Evolutionary conservation across 768 basidiomycete genomes (phyloP).

Genomic region (Tylopilus cervinicoccineus): DNA sequence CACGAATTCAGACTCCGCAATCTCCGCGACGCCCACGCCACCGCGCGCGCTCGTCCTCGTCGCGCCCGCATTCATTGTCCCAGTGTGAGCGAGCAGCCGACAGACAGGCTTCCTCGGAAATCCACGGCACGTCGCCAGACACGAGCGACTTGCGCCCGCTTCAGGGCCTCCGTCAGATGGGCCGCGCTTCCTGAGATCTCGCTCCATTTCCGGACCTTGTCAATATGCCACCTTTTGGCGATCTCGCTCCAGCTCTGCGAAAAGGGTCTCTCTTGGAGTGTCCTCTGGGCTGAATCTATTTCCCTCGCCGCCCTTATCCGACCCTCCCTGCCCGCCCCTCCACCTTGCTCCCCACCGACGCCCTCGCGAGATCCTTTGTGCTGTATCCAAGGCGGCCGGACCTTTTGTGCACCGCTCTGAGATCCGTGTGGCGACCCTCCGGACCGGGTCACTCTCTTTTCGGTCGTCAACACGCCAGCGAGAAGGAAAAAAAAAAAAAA

Average conservation of each 20-base stretch:
- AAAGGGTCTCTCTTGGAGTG: too few species aligned
- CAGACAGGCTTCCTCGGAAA: slow-evolving; percentile 11
- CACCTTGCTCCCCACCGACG: not conserved
- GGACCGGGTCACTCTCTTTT: not conserved
- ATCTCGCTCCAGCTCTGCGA: slow-evolving; percentile 20
- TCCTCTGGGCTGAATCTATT: slow-evolving; percentile 8
- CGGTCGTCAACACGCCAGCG: too few species aligned
- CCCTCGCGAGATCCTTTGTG: slow-evolving; percentile 1
- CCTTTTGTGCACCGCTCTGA: slow-evolving; percentile 9
- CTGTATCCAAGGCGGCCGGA: slow-evolving; percentile 17
- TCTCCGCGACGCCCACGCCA: slow-evolving; percentile 34
- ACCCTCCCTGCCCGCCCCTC: too few species aligned
- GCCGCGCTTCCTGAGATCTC: slow-evolving; percentile 22
- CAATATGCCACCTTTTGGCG: slow-evolving; percentile 23
- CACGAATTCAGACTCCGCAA: slow-evolving; percentile 25
- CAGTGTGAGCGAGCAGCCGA: not conserved
- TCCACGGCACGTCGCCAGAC: slow-evolving; percentile 21
- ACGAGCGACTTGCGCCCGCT: slow-evolving; percentile 16
- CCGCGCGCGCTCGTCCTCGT: not conserved
- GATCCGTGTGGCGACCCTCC: slow-evolving; percentile 12
- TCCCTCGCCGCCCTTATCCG: slow-evolving; percentile 11
- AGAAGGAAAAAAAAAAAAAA: not conserved
- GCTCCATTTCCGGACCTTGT: slow-evolving; percentile 22
- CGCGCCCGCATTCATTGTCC: not conserved
- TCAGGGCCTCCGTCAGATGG: slow-evolving; percentile 23